Percentiles rank a stretch among this genome's conserved stretches.
Conservation (phyloP, 1,284 basidiomycete species). For the Lentinus polychrous region DNA sequence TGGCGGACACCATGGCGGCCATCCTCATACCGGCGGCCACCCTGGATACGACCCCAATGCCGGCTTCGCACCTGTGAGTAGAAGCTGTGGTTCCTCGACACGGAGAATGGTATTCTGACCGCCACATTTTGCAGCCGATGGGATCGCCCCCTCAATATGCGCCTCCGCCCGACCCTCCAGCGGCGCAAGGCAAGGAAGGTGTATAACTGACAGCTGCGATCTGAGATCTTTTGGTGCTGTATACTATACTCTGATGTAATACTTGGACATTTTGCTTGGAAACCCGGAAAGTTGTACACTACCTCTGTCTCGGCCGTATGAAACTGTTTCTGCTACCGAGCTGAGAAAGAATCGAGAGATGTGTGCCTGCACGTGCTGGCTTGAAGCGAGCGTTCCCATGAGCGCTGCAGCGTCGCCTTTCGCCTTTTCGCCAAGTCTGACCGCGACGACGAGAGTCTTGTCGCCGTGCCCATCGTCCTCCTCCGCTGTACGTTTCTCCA, state of each 20-base stretch:
- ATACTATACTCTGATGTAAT: not conserved
- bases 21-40: constrained; percentile 20
- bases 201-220: not conserved
- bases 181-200: not conserved
- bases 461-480: not conserved
- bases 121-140: constrained; percentile 3
- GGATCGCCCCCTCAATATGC: constrained; percentile 14
- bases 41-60: constrained; percentile 4
- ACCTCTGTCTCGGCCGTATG: not conserved
- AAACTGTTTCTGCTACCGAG: not conserved
- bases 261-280: not conserved
- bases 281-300: not conserved
- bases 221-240: not conserved
- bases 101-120: not conserved
- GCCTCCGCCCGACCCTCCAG: constrained; percentile 9
- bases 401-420: not conserved
- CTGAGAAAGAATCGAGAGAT: no score
- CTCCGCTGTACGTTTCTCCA: constrained; percentile 6
- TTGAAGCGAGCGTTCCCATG: not conserved
- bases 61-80: not conserved
- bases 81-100: not conserved
- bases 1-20: no score
- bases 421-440: not conserved
- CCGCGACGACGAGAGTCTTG: not conserved
- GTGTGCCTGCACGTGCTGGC: not conserved